A percentile compares a stretch with the other conserved stretches of the same genome.
Conservation (phyloP, 495 filamentous ascomycete species). For the Hyaloscypha bicolor region DNA sequence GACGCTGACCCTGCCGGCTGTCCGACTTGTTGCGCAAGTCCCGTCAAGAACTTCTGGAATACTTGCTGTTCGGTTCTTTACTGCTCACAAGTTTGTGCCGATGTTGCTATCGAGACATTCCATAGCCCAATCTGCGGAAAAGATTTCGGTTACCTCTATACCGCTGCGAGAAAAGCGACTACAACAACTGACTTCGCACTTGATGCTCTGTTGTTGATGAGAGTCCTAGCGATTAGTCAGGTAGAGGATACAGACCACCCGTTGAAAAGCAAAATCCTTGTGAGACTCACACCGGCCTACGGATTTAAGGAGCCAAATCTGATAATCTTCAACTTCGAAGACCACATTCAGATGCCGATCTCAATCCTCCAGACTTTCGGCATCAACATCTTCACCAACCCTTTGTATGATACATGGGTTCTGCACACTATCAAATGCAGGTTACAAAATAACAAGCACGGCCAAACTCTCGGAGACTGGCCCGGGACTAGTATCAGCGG, state of each 20-base stretch:
- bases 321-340: conserved; percentile 22
- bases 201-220: conserved; percentile 17
- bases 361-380: conserved; percentile 18
- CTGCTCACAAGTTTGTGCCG: conserved; percentile 21
- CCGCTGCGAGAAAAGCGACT: conserved; percentile 12
- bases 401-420: conserved; percentile 20
- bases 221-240: conserved; percentile 17
- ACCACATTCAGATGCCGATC: conserved; percentile 18
- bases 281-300: conserved; percentile 21
- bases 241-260: conserved; percentile 17
- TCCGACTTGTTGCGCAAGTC: conserved; percentile 21
- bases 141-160: conserved; percentile 23
- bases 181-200: conserved; percentile 19
- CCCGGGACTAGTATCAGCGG: conserved; percentile 13
- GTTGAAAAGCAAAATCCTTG: conserved; percentile 13
- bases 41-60: conserved; percentile 19
- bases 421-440: conserved; percentile 24
- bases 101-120: conserved; percentile 16
- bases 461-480: conserved; percentile 15
- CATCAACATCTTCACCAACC: conserved; percentile 22
- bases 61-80: conserved; percentile 18
- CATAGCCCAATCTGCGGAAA: conserved; percentile 19
- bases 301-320: conserved; percentile 15
- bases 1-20: conserved; percentile 15
- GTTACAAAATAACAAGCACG: conserved; percentile 28